Percentiles rank a stretch among this genome's conserved stretches.
These are phyloP conservation scores for Vitis amurensis DNA, from an alignment of 164 flowering plant genomes.

Conservation along the genomic window DNA sequence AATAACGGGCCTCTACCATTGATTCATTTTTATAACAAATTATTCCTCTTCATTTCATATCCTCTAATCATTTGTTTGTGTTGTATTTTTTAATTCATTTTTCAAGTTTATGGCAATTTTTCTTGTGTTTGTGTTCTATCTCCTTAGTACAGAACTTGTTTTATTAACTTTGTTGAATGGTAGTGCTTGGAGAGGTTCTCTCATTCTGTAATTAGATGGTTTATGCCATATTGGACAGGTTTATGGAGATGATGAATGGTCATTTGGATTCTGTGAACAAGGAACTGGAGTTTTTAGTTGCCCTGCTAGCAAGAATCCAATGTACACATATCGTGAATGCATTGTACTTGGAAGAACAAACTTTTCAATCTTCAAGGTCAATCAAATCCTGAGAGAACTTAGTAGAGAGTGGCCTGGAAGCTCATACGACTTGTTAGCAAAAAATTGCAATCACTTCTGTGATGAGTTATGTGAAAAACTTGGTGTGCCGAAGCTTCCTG, in stretches of 20 bases:
- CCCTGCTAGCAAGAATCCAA: constrained; percentile 78
- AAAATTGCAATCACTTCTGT: constrained; percentile 97
- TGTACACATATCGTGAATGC: constrained; percentile 89
- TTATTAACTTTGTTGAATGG: background rate
- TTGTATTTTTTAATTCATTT: background rate
- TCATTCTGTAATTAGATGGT: background rate
- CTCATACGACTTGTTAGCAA: constrained; percentile 81
- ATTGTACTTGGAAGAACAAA: constrained; percentile 75
- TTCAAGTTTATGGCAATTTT: background rate
- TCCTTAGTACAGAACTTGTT: background rate
- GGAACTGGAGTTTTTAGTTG: constrained; percentile 95
- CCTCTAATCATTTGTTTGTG: background rate
- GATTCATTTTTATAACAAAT: background rate
- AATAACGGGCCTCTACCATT: too few relatives aligned
- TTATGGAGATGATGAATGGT: constrained; percentile 93
- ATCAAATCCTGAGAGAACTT: constrained; percentile 84
- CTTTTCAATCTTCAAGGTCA: constrained; percentile 58
- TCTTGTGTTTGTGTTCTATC: background rate
- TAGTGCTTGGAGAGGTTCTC: background rate
- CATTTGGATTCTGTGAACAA: constrained; percentile 91
- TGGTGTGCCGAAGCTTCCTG: constrained; percentile 92
- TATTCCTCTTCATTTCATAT: background rate
- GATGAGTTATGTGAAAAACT: constrained; percentile 88
- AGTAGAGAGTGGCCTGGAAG: constrained; percentile 93
- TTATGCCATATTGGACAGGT: constrained; percentile 44